phyloP scores from a whole-genome alignment of 331 rosid genomes.

The Saraca asoca region DNA sequence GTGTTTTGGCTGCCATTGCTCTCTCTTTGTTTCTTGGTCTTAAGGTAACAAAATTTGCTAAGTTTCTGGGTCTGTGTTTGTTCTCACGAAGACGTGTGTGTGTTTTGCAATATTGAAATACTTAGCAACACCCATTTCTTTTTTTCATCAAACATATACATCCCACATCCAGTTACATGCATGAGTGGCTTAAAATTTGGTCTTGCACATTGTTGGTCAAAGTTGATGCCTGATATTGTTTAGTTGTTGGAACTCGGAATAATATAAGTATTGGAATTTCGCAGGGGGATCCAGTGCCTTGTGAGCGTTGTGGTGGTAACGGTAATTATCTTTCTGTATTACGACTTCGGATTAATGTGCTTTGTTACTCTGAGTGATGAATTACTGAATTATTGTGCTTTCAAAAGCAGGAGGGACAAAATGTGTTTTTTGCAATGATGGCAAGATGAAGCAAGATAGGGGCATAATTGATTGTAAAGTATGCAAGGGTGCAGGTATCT shows the following conservation, averaged over 20 bases:
- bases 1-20: slow-evolving; percentile 86
- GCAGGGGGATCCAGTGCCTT: slow-evolving; percentile 98
- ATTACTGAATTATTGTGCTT: neutral
- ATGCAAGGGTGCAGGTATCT: slow-evolving; percentile 95
- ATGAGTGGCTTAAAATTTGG: neutral
- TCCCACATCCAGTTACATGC: neutral
- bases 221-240: too few relatives aligned
- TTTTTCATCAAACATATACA: neutral
- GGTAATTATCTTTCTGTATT: slow-evolving; percentile 56
- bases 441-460: slow-evolving; percentile 82
- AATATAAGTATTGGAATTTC: slow-evolving; percentile 34
- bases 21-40: slow-evolving; percentile 90
- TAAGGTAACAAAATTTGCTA: slow-evolving; percentile 51
- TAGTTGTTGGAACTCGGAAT: neutral
- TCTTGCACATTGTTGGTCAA: slow-evolving; percentile 4
- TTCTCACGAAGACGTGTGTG: slow-evolving; percentile 5
- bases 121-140: neutral
- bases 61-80: neutral
- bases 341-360: neutral
- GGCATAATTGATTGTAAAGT: slow-evolving; percentile 82
- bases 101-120: neutral
- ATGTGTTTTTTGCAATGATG: slow-evolving; percentile 79
- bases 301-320: slow-evolving; percentile 94
- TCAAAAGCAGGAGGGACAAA: slow-evolving; percentile 82
- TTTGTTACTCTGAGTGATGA: neutral